Conservation (phyloP, 164 flowering plant genomes). For the Sedum album region DNA sequence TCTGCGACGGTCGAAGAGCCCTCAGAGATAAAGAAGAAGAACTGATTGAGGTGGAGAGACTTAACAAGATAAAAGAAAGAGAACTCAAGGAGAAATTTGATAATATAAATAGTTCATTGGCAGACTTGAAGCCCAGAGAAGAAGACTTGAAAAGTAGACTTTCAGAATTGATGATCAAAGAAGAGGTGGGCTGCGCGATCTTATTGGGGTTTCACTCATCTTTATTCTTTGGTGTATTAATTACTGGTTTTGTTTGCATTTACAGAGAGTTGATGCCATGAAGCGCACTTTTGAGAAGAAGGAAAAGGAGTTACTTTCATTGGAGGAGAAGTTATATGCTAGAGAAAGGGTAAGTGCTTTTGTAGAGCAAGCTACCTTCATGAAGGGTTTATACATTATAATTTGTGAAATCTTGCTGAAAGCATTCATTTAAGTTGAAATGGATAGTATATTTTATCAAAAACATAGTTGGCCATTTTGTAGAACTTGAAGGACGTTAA, state of each 20-base stretch:
- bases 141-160: slow-evolving; percentile 40
- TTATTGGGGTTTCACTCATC: slow-evolving; percentile 3
- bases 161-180: slow-evolving; percentile 38
- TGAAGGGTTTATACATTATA: background rate
- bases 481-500: background rate
- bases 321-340: slow-evolving; percentile 56
- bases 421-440: background rate
- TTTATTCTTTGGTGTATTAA: background rate
- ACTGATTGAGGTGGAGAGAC: slow-evolving; percentile 47
- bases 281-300: slow-evolving; percentile 36
- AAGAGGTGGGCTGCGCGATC: slow-evolving; percentile 36
- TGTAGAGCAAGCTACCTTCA: background rate
- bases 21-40: slow-evolving; percentile 61
- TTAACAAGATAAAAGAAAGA: slow-evolving; percentile 42
- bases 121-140: slow-evolving; percentile 41
- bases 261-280: slow-evolving; percentile 53
- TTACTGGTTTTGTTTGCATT: slow-evolving; percentile 9
- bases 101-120: slow-evolving; percentile 28
- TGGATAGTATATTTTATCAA: background rate
- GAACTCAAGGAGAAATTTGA: slow-evolving; percentile 45
- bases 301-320: slow-evolving; percentile 39
- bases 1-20: slow-evolving; percentile 42
- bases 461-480: background rate
- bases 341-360: slow-evolving; percentile 62
- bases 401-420: background rate